A percentile compares a stretch with the other conserved stretches of the same genome.
phyloP scores from a whole-genome alignment of 495 filamentous ascomycete genomes.

The Massariosphaeria phaeospora region DNA sequence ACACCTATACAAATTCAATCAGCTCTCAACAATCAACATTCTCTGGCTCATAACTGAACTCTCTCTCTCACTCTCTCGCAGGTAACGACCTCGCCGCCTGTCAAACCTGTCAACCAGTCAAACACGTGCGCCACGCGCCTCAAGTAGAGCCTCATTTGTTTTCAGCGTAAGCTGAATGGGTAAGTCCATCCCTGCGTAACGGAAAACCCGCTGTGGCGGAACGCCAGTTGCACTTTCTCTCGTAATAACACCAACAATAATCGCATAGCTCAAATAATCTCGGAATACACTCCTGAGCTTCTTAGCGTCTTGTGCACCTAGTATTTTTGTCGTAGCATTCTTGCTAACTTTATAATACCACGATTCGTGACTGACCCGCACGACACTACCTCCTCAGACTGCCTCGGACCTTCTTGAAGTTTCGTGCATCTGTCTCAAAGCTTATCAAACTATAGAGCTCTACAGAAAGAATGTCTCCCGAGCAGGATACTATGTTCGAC shows the following conservation, averaged over 20 bases:
- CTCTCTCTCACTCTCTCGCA: too few relatives aligned
- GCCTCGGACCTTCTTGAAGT: neutral
- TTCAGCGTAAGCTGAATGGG: too few relatives aligned
- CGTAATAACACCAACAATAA: neutral
- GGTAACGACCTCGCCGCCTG: too few relatives aligned
- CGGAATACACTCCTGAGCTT: neutral
- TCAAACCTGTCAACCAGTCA: too few relatives aligned
- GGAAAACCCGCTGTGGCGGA: too few relatives aligned
- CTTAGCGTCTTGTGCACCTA: neutral
- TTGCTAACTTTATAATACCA: neutral
- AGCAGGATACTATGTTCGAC: neutral
- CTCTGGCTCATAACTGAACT: too few relatives aligned
- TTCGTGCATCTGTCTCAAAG: neutral
- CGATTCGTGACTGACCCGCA: neutral
- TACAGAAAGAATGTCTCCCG: neutral
- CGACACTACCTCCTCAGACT: neutral
- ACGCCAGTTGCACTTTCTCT: neutral
- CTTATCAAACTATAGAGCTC: neutral
- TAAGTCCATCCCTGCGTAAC: too few relatives aligned
- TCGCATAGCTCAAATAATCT: neutral
- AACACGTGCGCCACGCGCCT: too few relatives aligned
- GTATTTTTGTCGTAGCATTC: neutral
- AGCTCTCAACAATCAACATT: too few relatives aligned
- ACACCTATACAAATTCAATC: too few relatives aligned
- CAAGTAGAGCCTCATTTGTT: too few relatives aligned